Evolutionary conservation across 176 grass and related monocot species (phyloP).

Genomic region (Tillandsia fasciculata): DNA sequence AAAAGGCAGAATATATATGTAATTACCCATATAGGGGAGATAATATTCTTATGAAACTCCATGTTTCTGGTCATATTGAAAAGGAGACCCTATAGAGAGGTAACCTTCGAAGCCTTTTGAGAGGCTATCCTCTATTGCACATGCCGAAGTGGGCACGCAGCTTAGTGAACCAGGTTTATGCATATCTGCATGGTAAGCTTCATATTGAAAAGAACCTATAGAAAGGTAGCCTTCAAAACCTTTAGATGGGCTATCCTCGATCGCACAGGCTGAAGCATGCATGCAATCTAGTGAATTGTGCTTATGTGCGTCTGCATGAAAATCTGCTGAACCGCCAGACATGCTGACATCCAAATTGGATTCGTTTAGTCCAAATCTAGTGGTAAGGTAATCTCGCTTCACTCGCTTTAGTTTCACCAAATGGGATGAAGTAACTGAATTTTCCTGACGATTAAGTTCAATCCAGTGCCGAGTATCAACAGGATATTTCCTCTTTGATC

Average conservation of each 20-base stretch:
- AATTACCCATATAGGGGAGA: neutral
- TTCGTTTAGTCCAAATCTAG: conserved; percentile 26
- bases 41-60: conserved; percentile 15
- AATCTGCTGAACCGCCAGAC: conserved; percentile 28
- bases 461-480: conserved; percentile 26
- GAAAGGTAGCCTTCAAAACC: conserved; percentile 67
- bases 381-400: conserved; percentile 27
- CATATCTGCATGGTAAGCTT: conserved; percentile 27
- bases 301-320: conserved; percentile 29
- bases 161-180: conserved; percentile 44
- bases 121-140: conserved; percentile 51
- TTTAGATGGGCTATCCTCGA: conserved; percentile 59
- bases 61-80: conserved; percentile 32
- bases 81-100: conserved; percentile 49
- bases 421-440: conserved; percentile 30
- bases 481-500: conserved; percentile 80
- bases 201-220: conserved; percentile 34
- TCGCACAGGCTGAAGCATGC: conserved; percentile 48
- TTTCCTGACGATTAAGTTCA: conserved; percentile 37
- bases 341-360: conserved; percentile 23
- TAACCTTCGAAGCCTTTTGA: conserved; percentile 79
- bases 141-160: conserved; percentile 50
- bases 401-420: conserved; percentile 42
- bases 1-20: neutral
- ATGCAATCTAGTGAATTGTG: conserved; percentile 46